These are phyloP conservation scores for Pezicula rhizophila DNA, from an alignment of 2,329 filamentous ascomycete species.

Conservation along the genomic window DNA sequence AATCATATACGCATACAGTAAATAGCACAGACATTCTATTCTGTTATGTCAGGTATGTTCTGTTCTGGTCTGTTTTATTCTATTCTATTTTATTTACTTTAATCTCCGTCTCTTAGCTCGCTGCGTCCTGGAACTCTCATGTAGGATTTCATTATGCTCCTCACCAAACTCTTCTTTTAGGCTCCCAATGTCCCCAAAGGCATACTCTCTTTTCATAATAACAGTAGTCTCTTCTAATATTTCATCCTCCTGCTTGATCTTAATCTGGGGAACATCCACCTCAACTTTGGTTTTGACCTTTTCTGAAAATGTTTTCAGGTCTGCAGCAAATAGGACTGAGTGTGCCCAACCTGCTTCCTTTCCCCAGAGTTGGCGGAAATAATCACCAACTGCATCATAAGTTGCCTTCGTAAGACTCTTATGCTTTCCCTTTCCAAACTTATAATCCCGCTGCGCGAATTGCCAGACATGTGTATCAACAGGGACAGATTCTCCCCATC, in stretches of 20 bases:
- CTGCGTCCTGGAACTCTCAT: conserved; percentile 17
- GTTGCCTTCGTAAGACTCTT: conserved; percentile 83
- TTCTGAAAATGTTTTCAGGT: conserved; percentile 79
- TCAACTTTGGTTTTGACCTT: conserved; percentile 37
- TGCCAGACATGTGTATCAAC: conserved; percentile 99
- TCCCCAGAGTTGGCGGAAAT: conserved; percentile 87
- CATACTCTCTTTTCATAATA: conserved; percentile 7
- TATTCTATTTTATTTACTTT: neutral
- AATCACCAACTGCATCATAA: conserved; percentile 84
- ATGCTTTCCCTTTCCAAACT: conserved; percentile 74
- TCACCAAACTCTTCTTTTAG: conserved; percentile 18
- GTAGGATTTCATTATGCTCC: conserved; percentile 6
- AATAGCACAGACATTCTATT: too few relatives aligned
- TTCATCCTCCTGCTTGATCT: conserved; percentile 26
- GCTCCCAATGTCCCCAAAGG: neutral
- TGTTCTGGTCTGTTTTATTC: neutral
- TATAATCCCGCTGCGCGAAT: conserved; percentile 94
- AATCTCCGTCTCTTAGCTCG: conserved; percentile 21
- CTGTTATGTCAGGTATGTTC: too few relatives aligned
- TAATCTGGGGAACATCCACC: conserved; percentile 37
- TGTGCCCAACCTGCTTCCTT: conserved; percentile 96
- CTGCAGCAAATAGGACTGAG: conserved; percentile 91
- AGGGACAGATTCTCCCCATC: conserved; percentile 91
- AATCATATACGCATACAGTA: too few relatives aligned
- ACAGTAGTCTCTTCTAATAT: conserved; percentile 14